These are phyloP conservation scores for Cyberlindnera japonica DNA, from an alignment of 805 yeast species.

Conservation along the genomic window DNA sequence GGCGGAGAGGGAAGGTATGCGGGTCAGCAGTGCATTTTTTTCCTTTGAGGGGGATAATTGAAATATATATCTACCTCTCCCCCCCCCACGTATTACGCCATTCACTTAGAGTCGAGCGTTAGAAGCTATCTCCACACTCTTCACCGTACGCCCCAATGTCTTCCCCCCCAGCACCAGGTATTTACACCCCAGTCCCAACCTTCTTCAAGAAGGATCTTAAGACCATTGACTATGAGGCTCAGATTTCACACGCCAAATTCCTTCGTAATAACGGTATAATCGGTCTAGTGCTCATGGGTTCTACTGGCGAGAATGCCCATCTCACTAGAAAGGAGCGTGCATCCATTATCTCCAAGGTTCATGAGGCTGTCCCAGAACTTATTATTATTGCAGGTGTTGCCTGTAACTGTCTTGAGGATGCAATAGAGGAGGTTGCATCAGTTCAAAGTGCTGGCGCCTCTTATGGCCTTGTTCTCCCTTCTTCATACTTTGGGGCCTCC, in stretches of 20 bases:
- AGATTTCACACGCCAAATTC: conserved; percentile 41
- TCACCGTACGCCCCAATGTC: conserved; percentile 5
- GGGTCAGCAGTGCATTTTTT: too few species aligned
- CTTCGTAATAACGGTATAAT: conserved; percentile 41
- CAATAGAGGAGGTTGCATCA: conserved; percentile 37
- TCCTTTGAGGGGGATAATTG: too few species aligned
- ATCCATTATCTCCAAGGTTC: conserved; percentile 31
- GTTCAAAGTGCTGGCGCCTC: conserved; percentile 38
- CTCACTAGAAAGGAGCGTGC: conserved; percentile 44
- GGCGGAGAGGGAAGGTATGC: too few species aligned
- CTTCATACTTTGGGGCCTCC: conserved; percentile 45
- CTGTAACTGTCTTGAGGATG: conserved; percentile 42
- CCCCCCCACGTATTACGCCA: too few species aligned
- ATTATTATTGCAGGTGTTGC: conserved; percentile 48
- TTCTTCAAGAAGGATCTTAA: conserved; percentile 41
- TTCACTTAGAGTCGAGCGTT: too few species aligned
- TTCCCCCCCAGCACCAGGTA: conserved; percentile 34
- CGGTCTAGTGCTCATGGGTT: conserved; percentile 49
- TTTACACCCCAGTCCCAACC: conserved; percentile 53
- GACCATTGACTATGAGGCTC: conserved; percentile 43
- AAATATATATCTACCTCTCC: too few species aligned
- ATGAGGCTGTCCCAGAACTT: conserved; percentile 36
- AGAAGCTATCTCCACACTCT: too few species aligned
- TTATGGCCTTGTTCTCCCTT: conserved; percentile 40
- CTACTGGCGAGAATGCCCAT: conserved; percentile 55